Conservation (phyloP, 768 basidiomycete species). For the Gelatoporia subvermispora region DNA sequence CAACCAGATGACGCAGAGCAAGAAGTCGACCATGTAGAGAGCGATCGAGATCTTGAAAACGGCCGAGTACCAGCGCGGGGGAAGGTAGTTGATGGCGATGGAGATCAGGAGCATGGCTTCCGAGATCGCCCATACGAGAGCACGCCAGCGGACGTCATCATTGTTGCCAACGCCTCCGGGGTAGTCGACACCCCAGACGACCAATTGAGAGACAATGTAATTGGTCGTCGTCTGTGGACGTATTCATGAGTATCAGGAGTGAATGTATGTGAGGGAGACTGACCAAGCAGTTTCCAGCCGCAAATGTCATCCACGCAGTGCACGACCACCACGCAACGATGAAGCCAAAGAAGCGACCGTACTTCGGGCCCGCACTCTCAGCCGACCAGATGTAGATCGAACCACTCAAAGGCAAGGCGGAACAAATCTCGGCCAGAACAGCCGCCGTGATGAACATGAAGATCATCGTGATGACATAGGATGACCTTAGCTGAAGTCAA, state of each 20-base stretch:
- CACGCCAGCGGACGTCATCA: conserved; percentile 79
- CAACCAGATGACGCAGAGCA: conserved; percentile 87
- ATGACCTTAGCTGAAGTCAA: conserved; percentile 55
- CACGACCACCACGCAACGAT: conserved; percentile 91
- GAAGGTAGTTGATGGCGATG: conserved; percentile 82
- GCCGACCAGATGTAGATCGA: conserved; percentile 96
- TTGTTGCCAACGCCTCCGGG: conserved; percentile 71
- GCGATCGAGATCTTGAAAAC: conserved; percentile 74
- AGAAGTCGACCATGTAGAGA: conserved; percentile 81
- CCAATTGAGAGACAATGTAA: conserved; percentile 80
- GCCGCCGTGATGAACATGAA: conserved; percentile 88
- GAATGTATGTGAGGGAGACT: conserved; percentile 10
- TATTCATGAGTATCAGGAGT: not conserved
- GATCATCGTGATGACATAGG: conserved; percentile 73
- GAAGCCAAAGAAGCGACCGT: conserved; percentile 84
- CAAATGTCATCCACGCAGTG: conserved; percentile 96
- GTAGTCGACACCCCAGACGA: conserved; percentile 76
- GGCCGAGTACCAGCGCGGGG: conserved; percentile 65
- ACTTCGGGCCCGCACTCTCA: conserved; percentile 84
- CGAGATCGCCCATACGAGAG: conserved; percentile 78
- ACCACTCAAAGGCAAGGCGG: conserved; percentile 79
- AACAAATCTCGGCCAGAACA: conserved; percentile 87
- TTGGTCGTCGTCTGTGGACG: conserved; percentile 72
- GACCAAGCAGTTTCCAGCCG: conserved; percentile 84
- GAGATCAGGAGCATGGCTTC: conserved; percentile 67